phyloP scores from a whole-genome alignment of 2,329 filamentous ascomycete genomes.

The Beauveria medogensis region DNA sequence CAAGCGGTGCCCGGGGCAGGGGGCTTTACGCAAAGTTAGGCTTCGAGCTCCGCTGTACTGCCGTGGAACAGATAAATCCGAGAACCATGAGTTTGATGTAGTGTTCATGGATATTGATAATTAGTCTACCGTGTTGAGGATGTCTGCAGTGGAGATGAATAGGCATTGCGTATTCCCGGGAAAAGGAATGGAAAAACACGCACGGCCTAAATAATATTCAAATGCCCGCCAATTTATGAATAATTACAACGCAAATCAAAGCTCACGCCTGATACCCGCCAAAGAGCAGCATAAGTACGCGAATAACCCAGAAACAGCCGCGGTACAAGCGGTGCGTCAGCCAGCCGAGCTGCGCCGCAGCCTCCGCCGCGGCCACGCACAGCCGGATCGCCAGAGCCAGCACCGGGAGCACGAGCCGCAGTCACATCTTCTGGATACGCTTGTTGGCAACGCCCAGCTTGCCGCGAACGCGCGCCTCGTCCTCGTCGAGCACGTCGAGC shows the following conservation, averaged over 20 bases:
- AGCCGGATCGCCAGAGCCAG: constrained; percentile 19
- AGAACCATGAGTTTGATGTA: too few relatives aligned
- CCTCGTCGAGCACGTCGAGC: constrained; percentile 57
- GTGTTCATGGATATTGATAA: not conserved
- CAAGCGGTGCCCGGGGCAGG: not conserved
- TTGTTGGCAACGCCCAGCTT: constrained; percentile 72
- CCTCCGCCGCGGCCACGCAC: constrained; percentile 21
- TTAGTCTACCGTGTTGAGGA: not conserved
- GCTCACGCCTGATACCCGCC: not conserved
- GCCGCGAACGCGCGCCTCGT: constrained; percentile 55
- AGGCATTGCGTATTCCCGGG: not conserved
- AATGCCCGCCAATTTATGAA: not conserved
- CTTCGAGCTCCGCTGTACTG: not conserved
- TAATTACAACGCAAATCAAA: not conserved
- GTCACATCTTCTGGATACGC: constrained; percentile 58
- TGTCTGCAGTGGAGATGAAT: not conserved
- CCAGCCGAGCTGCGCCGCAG: constrained; percentile 22
- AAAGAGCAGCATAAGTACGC: not conserved
- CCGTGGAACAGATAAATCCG: not conserved
- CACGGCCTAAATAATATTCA: not conserved
- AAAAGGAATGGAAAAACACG: not conserved
- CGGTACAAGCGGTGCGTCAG: not conserved
- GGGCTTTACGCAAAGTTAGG: not conserved
- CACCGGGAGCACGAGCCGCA: constrained; percentile 11
- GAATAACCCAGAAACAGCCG: not conserved